Evolutionary conservation across 257 asterid species (phyloP).

Genomic region (Lantana camara): DNA sequence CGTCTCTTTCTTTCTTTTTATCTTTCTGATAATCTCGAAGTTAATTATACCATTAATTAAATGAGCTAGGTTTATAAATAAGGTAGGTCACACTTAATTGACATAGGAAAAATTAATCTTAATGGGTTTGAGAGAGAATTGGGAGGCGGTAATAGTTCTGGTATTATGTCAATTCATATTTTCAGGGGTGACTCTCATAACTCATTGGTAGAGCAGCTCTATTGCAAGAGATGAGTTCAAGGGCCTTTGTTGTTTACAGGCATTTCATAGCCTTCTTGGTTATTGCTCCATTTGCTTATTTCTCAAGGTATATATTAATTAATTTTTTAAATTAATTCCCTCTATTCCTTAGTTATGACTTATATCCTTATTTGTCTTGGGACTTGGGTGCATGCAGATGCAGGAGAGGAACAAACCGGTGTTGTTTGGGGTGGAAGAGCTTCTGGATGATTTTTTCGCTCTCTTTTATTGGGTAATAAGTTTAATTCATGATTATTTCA

Average conservation of each 20-base stretch:
- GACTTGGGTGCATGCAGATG: neutral
- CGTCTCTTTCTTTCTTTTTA: too few relatives aligned
- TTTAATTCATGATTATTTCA: neutral
- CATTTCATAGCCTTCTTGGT: conserved; percentile 57
- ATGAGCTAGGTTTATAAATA: neutral
- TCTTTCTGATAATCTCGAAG: too few relatives aligned
- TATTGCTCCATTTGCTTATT: conserved; percentile 37
- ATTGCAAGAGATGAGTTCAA: conserved; percentile 53
- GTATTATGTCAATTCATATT: conserved; percentile 50
- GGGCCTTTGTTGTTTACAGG: conserved; percentile 68
- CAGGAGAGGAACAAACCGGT: conserved; percentile 30
- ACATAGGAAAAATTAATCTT: too few relatives aligned
- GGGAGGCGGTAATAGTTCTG: conserved; percentile 54
- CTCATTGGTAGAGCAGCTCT: conserved; percentile 44
- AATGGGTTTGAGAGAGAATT: conserved; percentile 48
- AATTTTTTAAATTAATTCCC: too few relatives aligned
- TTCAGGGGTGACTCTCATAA: conserved; percentile 50
- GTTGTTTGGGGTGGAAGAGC: conserved; percentile 38
- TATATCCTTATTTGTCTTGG: too few relatives aligned
- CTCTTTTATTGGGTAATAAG: conserved; percentile 39
- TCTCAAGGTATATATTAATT: conserved; percentile 40
- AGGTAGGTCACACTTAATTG: too few relatives aligned
- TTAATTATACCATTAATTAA: too few relatives aligned
- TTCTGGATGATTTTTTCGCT: conserved; percentile 34
- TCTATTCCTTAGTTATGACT: too few relatives aligned